Evolutionary conservation across 1,284 basidiomycete species (phyloP).

Genomic region (Irpex sp.): DNA sequence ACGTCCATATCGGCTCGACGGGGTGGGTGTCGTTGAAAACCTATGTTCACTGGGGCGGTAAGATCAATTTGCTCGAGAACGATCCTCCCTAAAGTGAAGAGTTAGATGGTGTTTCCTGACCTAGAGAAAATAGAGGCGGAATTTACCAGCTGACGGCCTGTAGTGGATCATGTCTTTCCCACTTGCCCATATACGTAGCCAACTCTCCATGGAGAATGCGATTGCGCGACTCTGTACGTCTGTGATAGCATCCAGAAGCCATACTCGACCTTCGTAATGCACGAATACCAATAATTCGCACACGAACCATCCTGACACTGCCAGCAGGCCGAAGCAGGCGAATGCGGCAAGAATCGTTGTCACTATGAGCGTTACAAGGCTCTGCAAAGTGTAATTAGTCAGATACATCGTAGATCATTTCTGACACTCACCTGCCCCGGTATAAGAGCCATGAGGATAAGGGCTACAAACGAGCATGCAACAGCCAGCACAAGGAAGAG

Average conservation of each 20-base stretch:
- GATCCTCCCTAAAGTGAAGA: too few species aligned
- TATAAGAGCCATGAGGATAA: conserved; percentile 66
- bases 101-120: too few species aligned
- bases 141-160: not conserved
- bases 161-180: not conserved
- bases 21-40: not conserved
- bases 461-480: conserved; percentile 70
- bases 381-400: too few species aligned
- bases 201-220: not conserved
- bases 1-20: not conserved
- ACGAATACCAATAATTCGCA: conserved; percentile 14
- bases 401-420: too few species aligned
- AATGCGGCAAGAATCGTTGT: conserved; percentile 10
- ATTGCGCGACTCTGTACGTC: not conserved
- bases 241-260: conserved; percentile 13
- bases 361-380: too few species aligned
- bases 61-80: not conserved
- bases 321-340: conserved; percentile 14
- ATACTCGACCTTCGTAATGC: conserved; percentile 10
- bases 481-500: conserved; percentile 76
- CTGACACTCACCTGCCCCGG: conserved; percentile 61
- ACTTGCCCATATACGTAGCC: not conserved
- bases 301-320: conserved; percentile 13
- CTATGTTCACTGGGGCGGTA: not conserved
- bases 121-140: too few species aligned